Percentiles rank a stretch among this genome's conserved stretches.
These are phyloP conservation scores for Cantharellus cinnabarinus DNA, from an alignment of 768 basidiomycete genomes.

Conservation along the genomic window DNA sequence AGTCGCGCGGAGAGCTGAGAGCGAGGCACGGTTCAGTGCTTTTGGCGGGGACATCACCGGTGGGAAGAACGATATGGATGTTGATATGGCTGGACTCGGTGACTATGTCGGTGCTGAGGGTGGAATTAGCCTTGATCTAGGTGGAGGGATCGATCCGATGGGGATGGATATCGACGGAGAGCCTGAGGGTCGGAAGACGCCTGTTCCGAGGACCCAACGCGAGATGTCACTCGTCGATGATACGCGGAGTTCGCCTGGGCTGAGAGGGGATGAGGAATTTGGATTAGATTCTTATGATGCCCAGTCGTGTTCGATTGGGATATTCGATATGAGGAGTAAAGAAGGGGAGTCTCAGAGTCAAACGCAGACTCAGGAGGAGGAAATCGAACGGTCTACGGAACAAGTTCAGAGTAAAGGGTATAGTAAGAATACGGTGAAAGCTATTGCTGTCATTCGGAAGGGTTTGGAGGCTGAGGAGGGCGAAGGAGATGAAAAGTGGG, in stretches of 20 bases:
- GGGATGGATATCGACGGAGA: conserved; percentile 18
- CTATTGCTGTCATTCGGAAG: conserved; percentile 49
- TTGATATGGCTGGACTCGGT: conserved; percentile 27
- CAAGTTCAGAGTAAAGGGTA: conserved; percentile 20
- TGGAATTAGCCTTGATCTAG: conserved; percentile 54
- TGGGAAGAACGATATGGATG: conserved; percentile 27
- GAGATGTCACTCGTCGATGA: not conserved
- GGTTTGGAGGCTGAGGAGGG: conserved; percentile 36
- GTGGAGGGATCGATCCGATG: conserved; percentile 19
- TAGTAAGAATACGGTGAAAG: conserved; percentile 78
- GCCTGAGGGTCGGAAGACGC: not conserved
- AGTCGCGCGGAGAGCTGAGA: conserved; percentile 44
- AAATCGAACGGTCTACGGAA: conserved; percentile 6
- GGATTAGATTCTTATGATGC: conserved; percentile 39
- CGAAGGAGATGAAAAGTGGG: conserved; percentile 28
- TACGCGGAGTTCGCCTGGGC: not conserved
- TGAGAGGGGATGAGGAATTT: not conserved
- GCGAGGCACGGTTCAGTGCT: conserved; percentile 33
- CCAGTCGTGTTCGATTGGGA: conserved; percentile 53
- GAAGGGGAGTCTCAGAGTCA: conserved; percentile 6
- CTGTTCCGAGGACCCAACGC: not conserved
- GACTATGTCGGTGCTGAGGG: conserved; percentile 29
- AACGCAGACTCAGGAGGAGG: conserved; percentile 8
- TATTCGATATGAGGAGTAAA: conserved; percentile 45
- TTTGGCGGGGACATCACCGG: conserved; percentile 35